Percentiles rank a stretch among this genome's conserved stretches.
These are phyloP conservation scores for Pseudocercospora fuligena DNA, from an alignment of 2,329 filamentous ascomycete species.

Conservation along the genomic window DNA sequence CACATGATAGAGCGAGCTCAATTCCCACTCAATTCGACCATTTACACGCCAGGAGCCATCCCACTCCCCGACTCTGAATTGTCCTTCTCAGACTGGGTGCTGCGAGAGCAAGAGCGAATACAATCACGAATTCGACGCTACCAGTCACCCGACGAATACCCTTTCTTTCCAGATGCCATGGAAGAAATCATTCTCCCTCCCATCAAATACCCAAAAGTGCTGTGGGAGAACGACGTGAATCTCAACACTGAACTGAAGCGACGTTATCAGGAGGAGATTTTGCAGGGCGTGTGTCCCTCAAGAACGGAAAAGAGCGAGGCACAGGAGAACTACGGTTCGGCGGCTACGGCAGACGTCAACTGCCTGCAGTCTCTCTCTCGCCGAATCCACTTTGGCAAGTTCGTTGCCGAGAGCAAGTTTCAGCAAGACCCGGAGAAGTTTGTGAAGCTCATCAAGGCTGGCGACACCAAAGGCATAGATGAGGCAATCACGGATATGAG, in stretches of 20 bases:
- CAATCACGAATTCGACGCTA: slow-evolving; percentile 94
- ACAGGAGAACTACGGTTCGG: slow-evolving; percentile 93
- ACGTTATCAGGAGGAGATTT: slow-evolving; percentile 80
- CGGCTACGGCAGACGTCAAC: slow-evolving; percentile 87
- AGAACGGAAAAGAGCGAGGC: slow-evolving; percentile 79
- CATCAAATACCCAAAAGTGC: slow-evolving; percentile 83
- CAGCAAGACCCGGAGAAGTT: slow-evolving; percentile 79
- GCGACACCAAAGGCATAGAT: slow-evolving; percentile 80
- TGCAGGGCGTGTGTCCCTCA: slow-evolving; percentile 83
- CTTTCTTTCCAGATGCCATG: slow-evolving; percentile 87
- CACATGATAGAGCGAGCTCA: slow-evolving; percentile 97
- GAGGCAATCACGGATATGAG: slow-evolving; percentile 86
- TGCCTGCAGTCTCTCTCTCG: slow-evolving; percentile 88
- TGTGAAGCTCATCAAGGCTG: slow-evolving; percentile 78
- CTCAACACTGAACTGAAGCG: slow-evolving; percentile 86
- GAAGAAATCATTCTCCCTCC: slow-evolving; percentile 83
- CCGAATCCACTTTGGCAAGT: slow-evolving; percentile 96
- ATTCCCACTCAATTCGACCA: slow-evolving; percentile 87
- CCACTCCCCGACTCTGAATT: slow-evolving; percentile 73
- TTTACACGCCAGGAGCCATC: slow-evolving; percentile 83
- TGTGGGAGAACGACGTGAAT: slow-evolving; percentile 87
- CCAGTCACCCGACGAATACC: slow-evolving; percentile 94
- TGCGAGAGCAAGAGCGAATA: slow-evolving; percentile 84
- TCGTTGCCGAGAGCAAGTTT: slow-evolving; percentile 97
- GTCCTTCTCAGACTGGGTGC: slow-evolving; percentile 92